phyloP scores from a whole-genome alignment of 495 filamentous ascomycete genomes.

The Podospora appendiculata region DNA sequence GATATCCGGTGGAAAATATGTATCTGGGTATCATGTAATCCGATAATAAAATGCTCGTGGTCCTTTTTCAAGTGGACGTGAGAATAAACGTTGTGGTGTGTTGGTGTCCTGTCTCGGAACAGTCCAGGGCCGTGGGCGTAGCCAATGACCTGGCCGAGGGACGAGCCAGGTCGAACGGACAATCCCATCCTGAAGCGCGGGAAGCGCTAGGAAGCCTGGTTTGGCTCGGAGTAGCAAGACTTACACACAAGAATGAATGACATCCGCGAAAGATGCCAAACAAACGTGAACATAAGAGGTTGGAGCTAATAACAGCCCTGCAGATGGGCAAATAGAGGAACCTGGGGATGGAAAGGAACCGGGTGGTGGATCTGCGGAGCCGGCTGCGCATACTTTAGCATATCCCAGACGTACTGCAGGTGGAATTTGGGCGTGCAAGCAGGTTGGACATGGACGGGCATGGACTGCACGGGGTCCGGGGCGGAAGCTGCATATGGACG shows the following conservation, averaged over 20 bases:
- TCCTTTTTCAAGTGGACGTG: too few relatives aligned
- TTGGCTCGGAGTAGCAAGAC: not conserved
- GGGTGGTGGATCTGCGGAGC: slow-evolving; percentile 29
- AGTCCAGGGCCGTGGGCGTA: too few relatives aligned
- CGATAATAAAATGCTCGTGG: not conserved
- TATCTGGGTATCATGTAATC: not conserved
- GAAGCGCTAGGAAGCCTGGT: too few relatives aligned
- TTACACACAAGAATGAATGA: not conserved
- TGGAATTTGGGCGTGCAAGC: slow-evolving; percentile 31
- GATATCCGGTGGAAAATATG: too few relatives aligned
- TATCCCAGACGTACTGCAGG: slow-evolving; percentile 34
- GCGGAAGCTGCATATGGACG: slow-evolving; percentile 24
- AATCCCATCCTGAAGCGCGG: not conserved
- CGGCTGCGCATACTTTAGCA: slow-evolving; percentile 29
- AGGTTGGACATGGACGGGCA: slow-evolving; percentile 17
- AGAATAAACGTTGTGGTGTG: too few relatives aligned
- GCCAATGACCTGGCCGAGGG: too few relatives aligned
- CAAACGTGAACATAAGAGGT: not conserved
- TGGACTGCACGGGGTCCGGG: slow-evolving; percentile 13
- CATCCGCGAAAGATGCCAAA: not conserved
- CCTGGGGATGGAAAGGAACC: slow-evolving; percentile 40
- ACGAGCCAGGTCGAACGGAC: not conserved
- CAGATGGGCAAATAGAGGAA: slow-evolving; percentile 36
- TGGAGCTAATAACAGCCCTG: slow-evolving; percentile 40
- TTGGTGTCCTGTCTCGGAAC: too few relatives aligned